Base-by-base conservation (phyloP, 208 protist species). In the Leishmania mexicana region DNA sequence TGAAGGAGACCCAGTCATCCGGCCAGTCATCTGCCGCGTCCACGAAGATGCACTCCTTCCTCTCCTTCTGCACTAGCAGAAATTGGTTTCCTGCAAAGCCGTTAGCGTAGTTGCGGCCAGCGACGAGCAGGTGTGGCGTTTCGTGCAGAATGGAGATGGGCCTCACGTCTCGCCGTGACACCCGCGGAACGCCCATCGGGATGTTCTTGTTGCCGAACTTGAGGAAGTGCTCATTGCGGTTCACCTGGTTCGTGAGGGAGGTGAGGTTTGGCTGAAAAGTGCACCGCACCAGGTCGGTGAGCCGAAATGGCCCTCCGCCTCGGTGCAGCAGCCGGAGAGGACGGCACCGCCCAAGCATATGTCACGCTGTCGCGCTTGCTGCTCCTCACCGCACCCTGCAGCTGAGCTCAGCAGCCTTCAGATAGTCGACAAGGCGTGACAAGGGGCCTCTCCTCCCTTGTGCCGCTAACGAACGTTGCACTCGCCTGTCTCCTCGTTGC, bases 1-100 rank as follows among this genome's bases (percentile, higher is more conserved):
- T 85, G 75, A 97, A 98, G 35, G 92, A 85, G 45, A 88, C 90
- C 94, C 95, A 98, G 85, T 98, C 95, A 76, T 98, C 95, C 19
- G 93, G 91, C 94, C 95, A 98, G 87, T 98, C 95, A 80, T 98
- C 95, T 28, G 88, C 87, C 51, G 93, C 93, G 77, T 98, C 95
- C 38, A 98, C 84, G 67, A 98, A 92, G 75, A 98, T 92, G 78
- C 90, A 93, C 65, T 90, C 77, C 75, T 91, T 92, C 38, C 76
- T 94, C 57, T 88, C 75, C 76, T 92, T 93, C 71, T 93, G 92
- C 21, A 95, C 85, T 1, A 98, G 67, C 58, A 98, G 89, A 79
- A 89, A 98, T 81, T 98, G 95, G 79, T 98, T 98, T 76, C 85
- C 90, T 19, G 85, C 75, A 84, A 98, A 98, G 75, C 89, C 90